These are phyloP conservation scores for Exophiala sideris DNA, from an alignment of 2,329 filamentous ascomycete species.

Conservation along the genomic window DNA sequence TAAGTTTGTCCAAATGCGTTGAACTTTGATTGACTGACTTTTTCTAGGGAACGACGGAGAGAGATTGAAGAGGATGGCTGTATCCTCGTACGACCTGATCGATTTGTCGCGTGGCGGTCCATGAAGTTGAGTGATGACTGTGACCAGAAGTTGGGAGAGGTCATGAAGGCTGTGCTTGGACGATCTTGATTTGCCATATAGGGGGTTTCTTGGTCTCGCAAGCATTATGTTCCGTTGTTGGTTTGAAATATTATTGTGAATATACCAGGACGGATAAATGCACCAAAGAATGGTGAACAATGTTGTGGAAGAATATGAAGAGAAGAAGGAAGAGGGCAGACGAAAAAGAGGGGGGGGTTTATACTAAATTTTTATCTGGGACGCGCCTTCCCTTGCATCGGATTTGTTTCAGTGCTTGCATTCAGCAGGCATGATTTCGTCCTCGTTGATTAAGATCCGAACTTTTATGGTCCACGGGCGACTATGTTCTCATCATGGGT, in stretches of 20 bases:
- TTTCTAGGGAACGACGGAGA: conserved; percentile 37
- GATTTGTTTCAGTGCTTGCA: neutral
- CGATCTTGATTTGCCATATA: conserved; percentile 1
- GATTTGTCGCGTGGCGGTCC: conserved; percentile 56
- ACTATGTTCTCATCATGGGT: no score
- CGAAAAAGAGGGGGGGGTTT: no score
- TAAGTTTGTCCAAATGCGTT: conserved; percentile 5
- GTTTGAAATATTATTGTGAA: no score
- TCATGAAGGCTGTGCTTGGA: conserved; percentile 19
- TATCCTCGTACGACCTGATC: conserved; percentile 58
- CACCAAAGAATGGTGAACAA: no score
- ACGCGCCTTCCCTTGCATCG: no score
- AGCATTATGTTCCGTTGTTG: neutral
- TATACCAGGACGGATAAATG: no score
- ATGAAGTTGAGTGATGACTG: conserved; percentile 14
- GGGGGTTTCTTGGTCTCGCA: neutral
- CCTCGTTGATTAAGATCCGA: no score
- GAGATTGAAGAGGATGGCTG: conserved; percentile 58
- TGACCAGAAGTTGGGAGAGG: conserved; percentile 13
- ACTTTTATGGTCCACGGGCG: no score
- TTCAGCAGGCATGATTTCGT: neutral
- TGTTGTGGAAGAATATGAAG: no score
- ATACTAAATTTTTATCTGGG: no score
- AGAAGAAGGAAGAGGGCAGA: no score
- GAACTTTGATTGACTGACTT: neutral